Conservation (phyloP, 2,329 filamentous ascomycete species). For the Penicillium polonicum region DNA sequence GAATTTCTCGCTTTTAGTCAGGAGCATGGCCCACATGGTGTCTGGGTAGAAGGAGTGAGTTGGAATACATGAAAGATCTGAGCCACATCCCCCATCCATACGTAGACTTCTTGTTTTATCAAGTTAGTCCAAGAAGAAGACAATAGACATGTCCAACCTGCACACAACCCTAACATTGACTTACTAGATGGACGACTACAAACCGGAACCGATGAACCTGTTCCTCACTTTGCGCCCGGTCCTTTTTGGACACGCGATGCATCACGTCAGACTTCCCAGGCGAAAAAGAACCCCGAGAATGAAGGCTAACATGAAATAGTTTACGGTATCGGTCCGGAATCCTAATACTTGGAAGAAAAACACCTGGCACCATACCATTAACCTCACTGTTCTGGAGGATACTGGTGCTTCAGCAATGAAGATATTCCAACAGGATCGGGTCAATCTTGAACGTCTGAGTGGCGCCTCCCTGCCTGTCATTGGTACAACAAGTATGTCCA, state of each 20-base stretch:
- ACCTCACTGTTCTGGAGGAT: not conserved
- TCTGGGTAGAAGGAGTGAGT: slow-evolving; percentile 5
- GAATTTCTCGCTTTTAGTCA: not conserved
- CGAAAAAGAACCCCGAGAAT: not conserved
- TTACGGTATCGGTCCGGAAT: not conserved
- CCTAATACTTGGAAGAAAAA: not conserved
- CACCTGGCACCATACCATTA: not conserved
- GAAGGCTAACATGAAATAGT: not conserved
- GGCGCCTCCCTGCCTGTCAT: not conserved
- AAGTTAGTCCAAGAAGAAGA: not conserved
- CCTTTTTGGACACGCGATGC: fast-evolving
- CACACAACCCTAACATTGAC: not conserved
- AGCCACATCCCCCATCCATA: not conserved
- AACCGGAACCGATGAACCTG: not conserved
- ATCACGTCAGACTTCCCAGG: not conserved
- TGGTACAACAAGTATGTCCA: not conserved
- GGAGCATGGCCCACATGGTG: not conserved
- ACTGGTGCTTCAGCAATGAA: not conserved
- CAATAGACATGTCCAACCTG: not conserved
- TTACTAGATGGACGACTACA: not conserved
- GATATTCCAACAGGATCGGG: not conserved
- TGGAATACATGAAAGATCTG: not conserved
- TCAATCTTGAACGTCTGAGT: not conserved
- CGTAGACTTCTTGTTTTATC: not conserved
- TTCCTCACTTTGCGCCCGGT: fast-evolving